Evolutionary conservation across 2,329 filamentous ascomycete species (phyloP).

Genomic region (Cercospora berteroae): DNA sequence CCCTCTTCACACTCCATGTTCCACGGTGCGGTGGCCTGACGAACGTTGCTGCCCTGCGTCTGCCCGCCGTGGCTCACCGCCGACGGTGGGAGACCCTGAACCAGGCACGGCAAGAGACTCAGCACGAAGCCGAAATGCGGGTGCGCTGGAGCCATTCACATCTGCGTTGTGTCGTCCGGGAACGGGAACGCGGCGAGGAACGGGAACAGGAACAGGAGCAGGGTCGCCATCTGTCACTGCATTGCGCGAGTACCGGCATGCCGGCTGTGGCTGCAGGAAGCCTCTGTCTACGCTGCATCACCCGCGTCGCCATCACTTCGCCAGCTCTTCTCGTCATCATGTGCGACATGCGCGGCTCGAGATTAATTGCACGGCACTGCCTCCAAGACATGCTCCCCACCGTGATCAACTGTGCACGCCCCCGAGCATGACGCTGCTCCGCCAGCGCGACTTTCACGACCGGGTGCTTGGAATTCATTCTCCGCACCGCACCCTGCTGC

Average conservation of each 20-base stretch:
- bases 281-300: not conserved
- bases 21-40: not conserved
- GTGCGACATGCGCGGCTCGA: not conserved
- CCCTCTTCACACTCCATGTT: not conserved
- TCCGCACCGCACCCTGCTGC: not conserved
- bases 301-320: not conserved
- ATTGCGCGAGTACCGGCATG: not conserved
- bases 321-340: not conserved
- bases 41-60: constrained; percentile 3
- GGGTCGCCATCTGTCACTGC: not conserved
- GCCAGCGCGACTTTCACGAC: not conserved
- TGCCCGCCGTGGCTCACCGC: not conserved
- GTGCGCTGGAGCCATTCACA: not conserved
- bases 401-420: not conserved
- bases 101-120: not conserved
- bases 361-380: not conserved
- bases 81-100: not conserved
- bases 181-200: not conserved
- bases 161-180: not conserved
- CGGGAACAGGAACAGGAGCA: not conserved
- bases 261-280: not conserved
- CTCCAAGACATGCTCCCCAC: not conserved
- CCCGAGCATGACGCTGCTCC: not conserved
- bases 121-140: not conserved
- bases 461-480: not conserved